These are phyloP conservation scores for Myochromella boudieri DNA, from an alignment of 768 basidiomycete species.

Conservation along the genomic window DNA sequence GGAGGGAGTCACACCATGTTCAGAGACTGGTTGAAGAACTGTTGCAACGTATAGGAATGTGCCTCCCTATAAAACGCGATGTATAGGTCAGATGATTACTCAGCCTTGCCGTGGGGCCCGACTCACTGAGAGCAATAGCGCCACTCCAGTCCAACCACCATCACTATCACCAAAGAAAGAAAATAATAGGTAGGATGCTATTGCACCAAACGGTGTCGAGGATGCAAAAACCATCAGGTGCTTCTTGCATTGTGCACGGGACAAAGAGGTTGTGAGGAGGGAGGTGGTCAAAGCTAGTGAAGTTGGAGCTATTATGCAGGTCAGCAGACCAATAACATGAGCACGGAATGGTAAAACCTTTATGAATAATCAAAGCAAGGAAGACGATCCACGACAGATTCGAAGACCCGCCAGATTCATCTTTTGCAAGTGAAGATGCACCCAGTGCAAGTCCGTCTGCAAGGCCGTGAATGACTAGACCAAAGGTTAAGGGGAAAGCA, in stretches of 20 bases:
- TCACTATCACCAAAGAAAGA: constrained; percentile 48
- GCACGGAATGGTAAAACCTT: constrained; percentile 52
- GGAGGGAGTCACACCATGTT: constrained; percentile 33
- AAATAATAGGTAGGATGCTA: constrained; percentile 73
- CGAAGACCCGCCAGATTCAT: constrained; percentile 30
- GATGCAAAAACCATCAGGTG: constrained; percentile 78
- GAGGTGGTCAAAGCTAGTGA: constrained; percentile 87
- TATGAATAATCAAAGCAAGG: constrained; percentile 88
- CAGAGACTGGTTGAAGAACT: constrained; percentile 75
- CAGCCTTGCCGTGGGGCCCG: neutral
- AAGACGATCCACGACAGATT: constrained; percentile 83
- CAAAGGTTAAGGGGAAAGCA: constrained; percentile 78
- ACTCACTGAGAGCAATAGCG: constrained; percentile 82
- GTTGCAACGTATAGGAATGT: constrained; percentile 96
- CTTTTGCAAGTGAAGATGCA: constrained; percentile 55
- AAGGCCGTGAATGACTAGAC: constrained; percentile 82
- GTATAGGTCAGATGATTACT: neutral
- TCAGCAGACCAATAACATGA: constrained; percentile 1
- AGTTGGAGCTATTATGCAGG: constrained; percentile 69
- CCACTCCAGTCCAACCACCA: constrained; percentile 67
- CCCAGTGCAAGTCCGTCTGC: constrained; percentile 94
- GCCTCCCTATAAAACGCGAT: constrained; percentile 59
- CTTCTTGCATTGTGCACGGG: constrained; percentile 66
- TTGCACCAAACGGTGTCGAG: constrained; percentile 81
- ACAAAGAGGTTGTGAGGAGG: constrained; percentile 73